These are phyloP conservation scores for Zea mays DNA, from an alignment of 176 grass and related monocot genomes.

Conservation along the genomic window DNA sequence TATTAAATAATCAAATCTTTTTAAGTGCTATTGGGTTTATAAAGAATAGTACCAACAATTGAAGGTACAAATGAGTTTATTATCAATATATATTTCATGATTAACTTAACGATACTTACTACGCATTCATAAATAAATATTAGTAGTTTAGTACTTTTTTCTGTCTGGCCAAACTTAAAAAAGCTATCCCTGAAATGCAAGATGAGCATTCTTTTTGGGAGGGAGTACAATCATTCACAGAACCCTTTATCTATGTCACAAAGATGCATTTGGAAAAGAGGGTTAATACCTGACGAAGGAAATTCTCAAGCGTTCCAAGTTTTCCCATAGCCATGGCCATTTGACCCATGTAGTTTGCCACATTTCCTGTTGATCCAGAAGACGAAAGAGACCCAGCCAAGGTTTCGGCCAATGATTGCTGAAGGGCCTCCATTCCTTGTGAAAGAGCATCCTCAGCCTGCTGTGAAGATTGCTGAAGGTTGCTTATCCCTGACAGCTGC, in stretches of 20 bases:
- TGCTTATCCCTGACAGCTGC: conserved; percentile 78
- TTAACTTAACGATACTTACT: background rate
- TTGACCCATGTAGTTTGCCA: conserved; percentile 98
- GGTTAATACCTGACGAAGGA: conserved; percentile 80
- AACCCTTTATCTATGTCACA: too few species aligned
- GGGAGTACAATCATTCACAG: too few species aligned
- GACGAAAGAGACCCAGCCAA: conserved; percentile 82
- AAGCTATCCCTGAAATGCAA: background rate
- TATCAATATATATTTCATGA: background rate
- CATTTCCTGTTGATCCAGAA: conserved; percentile 86
- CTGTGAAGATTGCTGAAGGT: conserved; percentile 91
- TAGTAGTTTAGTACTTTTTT: background rate
- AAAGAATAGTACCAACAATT: background rate
- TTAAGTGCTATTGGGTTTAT: background rate
- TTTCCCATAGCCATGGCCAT: conserved; percentile 99
- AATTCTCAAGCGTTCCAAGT: conserved; percentile 92
- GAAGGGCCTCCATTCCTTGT: conserved; percentile 99
- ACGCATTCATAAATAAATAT: background rate
- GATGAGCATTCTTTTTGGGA: background rate
- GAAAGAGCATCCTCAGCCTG: conserved; percentile 96
- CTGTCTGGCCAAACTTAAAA: background rate
- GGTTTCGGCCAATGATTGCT: conserved; percentile 92
- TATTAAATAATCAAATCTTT: too few species aligned
- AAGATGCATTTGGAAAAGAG: conserved; percentile 6
- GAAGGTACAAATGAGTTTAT: background rate